Conservation (phyloP, 208 protist species). For the Crithidia brevicula region DNA sequence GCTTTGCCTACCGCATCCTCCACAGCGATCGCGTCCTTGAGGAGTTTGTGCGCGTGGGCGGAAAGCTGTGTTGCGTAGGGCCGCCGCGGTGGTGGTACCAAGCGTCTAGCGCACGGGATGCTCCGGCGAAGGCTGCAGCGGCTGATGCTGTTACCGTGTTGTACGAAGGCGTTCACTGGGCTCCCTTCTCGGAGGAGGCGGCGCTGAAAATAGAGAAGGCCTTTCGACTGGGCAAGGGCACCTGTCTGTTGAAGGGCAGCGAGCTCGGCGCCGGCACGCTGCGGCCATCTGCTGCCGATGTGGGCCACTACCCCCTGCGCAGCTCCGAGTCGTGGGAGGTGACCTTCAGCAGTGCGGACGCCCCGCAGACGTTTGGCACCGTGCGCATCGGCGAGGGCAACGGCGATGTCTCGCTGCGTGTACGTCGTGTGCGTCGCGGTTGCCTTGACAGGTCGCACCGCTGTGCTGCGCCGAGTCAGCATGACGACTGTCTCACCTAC, state of each 20-base stretch:
- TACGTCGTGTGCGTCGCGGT: constrained; percentile 31
- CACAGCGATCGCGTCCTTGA: constrained; percentile 56
- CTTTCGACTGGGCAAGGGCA: constrained; percentile 56
- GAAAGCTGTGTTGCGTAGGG: constrained; percentile 76
- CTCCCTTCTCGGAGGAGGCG: constrained; percentile 58
- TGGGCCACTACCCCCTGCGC: constrained; percentile 29
- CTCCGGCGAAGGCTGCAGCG: background rate
- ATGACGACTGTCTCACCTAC: constrained; percentile 41
- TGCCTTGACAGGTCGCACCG: constrained; percentile 24
- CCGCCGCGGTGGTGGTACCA: constrained; percentile 88
- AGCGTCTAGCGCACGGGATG: background rate
- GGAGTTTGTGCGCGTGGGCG: constrained; percentile 50
- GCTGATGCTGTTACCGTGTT: too few relatives aligned
- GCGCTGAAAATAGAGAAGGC: constrained; percentile 50
- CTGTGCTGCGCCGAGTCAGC: constrained; percentile 40
- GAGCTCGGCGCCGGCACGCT: constrained; percentile 45
- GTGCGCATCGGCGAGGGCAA: constrained; percentile 51
- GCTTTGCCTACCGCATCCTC: constrained; percentile 90
- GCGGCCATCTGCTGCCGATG: constrained; percentile 17
- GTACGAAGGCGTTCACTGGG: constrained; percentile 48
- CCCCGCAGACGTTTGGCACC: constrained; percentile 79
- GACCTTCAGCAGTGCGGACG: constrained; percentile 78
- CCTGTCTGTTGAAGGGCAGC: constrained; percentile 41
- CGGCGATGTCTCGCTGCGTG: constrained; percentile 23
- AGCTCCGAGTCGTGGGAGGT: constrained; percentile 55